Conservation (phyloP, 257 asterid genomes). For the Pogostemon cablin region DNA sequence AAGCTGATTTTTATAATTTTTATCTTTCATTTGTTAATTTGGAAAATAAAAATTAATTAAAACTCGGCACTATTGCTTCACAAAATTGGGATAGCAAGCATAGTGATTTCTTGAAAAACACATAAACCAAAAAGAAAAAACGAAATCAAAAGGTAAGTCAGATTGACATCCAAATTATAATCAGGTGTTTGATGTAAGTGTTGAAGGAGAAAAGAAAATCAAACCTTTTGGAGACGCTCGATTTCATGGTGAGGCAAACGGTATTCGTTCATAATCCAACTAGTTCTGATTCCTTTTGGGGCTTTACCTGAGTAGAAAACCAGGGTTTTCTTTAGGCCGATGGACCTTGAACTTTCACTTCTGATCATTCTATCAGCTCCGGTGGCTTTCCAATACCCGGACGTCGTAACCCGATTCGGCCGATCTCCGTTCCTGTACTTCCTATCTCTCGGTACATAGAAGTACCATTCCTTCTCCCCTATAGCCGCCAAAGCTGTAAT, state of each 20-base stretch:
- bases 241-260: slow-evolving; percentile 91
- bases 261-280: slow-evolving; percentile 97
- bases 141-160: too few species aligned
- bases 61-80: too few species aligned
- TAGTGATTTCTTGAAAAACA: too few species aligned
- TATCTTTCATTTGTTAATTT: too few species aligned
- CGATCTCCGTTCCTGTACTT: slow-evolving; percentile 95
- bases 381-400: slow-evolving; percentile 98
- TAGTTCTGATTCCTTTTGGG: slow-evolving; percentile 89
- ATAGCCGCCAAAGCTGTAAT: slow-evolving; percentile 88
- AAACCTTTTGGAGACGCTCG: slow-evolving; percentile 85
- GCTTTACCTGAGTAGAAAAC: slow-evolving; percentile 98
- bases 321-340: slow-evolving; percentile 95
- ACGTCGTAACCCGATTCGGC: slow-evolving; percentile 95
- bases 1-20: too few species aligned
- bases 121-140: too few species aligned
- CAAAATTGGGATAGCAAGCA: too few species aligned
- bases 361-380: slow-evolving; percentile 95
- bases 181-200: too few species aligned
- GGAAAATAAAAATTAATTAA: too few species aligned
- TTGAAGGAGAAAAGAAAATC: too few species aligned
- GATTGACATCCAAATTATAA: too few species aligned
- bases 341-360: slow-evolving; percentile 60
- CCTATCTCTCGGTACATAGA: slow-evolving; percentile 90
- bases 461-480: slow-evolving; percentile 98